Evolutionary conservation across 495 filamentous ascomycete genomes (phyloP).

Genomic region (Xylaria curta): DNA sequence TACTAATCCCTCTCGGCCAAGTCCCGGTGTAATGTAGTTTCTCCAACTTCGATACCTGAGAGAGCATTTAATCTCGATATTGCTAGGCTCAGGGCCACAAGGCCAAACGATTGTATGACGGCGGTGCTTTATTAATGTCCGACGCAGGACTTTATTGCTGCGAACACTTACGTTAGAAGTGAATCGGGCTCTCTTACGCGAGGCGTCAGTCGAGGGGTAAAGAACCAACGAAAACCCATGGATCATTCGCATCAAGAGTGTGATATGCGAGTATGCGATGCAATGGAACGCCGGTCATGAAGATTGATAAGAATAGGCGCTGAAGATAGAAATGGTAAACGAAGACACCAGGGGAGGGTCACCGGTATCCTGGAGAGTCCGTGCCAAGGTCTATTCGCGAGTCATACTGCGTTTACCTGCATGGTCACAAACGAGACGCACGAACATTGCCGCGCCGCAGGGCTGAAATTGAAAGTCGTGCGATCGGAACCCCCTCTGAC

Average conservation of each 20-base stretch:
- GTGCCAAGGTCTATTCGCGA: slow-evolving; percentile 9
- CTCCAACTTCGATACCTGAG: not conserved
- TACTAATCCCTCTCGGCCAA: slow-evolving; percentile 6
- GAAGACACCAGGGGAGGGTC: not conserved
- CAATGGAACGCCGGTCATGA: slow-evolving; percentile 5
- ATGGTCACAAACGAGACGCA: not conserved
- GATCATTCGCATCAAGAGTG: not conserved
- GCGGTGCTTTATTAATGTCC: slow-evolving; percentile 15
- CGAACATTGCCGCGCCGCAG: slow-evolving; percentile 21
- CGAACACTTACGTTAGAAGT: not conserved
- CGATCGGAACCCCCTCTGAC: slow-evolving; percentile 23
- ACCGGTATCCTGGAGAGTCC: slow-evolving; percentile 2
- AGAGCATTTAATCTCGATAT: not conserved
- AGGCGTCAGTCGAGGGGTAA: not conserved
- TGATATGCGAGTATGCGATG: not conserved
- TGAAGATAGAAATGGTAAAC: not conserved
- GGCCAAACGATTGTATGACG: not conserved
- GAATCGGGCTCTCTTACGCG: not conserved
- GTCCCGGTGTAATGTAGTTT: slow-evolving; percentile 3
- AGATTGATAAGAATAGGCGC: not conserved
- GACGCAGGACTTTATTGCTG: not conserved
- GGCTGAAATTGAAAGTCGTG: slow-evolving; percentile 25
- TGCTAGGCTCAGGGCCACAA: not conserved
- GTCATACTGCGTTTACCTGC: slow-evolving; percentile 1
- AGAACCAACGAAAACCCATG: not conserved